Percentiles rank a stretch among this genome's conserved stretches.
Evolutionary conservation across 129 eudicot species (phyloP).

Genomic region (Flaveria robusta): DNA sequence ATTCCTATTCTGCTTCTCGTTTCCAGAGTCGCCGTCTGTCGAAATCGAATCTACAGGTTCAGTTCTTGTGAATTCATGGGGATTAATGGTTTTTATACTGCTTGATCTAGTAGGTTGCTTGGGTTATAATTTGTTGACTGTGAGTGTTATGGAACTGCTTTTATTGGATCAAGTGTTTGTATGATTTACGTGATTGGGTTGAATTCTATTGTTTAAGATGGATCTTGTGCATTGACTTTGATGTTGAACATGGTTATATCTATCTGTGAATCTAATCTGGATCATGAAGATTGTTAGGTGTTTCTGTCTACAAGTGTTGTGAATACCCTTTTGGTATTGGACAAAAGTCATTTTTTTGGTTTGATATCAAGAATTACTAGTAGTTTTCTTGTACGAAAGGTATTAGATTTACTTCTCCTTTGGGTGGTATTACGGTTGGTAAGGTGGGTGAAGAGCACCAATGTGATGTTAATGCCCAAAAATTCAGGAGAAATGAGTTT

Average conservation of each 20-base stretch:
- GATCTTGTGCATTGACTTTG: conserved; percentile 17
- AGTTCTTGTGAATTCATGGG: neutral
- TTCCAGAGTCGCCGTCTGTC: conserved; percentile 38
- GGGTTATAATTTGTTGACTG: conserved; percentile 29
- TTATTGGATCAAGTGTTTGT: conserved; percentile 21
- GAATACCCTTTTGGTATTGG: too few species aligned
- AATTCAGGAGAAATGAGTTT: conserved; percentile 22
- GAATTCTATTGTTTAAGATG: conserved; percentile 9
- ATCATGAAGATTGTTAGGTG: conserved; percentile 3
- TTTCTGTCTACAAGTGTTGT: too few species aligned
- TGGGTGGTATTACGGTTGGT: neutral
- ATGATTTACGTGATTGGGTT: conserved; percentile 24
- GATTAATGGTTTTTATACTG: conserved; percentile 2
- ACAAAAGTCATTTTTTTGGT: too few species aligned
- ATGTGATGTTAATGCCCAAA: neutral
- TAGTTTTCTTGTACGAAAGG: too few species aligned
- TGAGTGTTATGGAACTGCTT: neutral
- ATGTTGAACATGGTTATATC: conserved; percentile 13
- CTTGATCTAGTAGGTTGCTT: conserved; percentile 13
- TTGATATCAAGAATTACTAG: too few species aligned
- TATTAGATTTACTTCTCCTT: neutral
- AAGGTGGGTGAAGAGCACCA: conserved; percentile 6
- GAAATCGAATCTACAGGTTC: conserved; percentile 64
- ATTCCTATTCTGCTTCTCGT: conserved; percentile 21
- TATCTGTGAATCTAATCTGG: conserved; percentile 15